Base-by-base conservation (phyloP, 208 protist genomes). In the Willaertia magna region DNA sequence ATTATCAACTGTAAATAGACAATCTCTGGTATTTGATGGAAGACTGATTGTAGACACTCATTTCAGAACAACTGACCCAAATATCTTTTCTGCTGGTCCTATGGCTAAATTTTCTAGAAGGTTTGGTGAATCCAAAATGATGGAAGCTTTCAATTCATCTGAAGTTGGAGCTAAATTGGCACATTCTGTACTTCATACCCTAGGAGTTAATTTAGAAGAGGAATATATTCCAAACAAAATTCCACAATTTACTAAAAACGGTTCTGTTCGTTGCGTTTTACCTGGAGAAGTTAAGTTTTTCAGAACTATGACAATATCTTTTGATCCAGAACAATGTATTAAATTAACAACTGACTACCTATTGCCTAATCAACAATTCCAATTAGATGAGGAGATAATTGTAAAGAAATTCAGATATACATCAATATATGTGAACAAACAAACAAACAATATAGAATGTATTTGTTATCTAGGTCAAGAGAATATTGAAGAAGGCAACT, bases 21-120 rank as follows among this genome's bases (percentile, higher is more conserved):
- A 93, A 43, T 94, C 92, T 67, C 95, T 97, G 79, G 95, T 97
- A 14, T 96, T 97, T 88, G 95, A 97, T 87, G 95, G 95, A 42
- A 93, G 95, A 79, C 92, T 97, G 30, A 96, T 96, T 89, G 93
- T 97, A 6, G 93, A 95, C 82, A 89, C 90, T 16, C 91, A 93
- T 82, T 97, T 96, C 85, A 89, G 91, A 85, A 96, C 95, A 18
- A 95, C 92, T n/a, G 91, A 96, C 85, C 89, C 91, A 12, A 81
- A 86, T 39, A 90, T 97, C 61, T 93, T 94, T 78, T 93, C 95
- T 39, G 94, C 93, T 26, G 95, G 82, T 0, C 82, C 95, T n/a
- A 93, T 97, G 14, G 92, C 95, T 42, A 97, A 96, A 93, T 96
- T 95, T 89, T 95, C 93, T 4, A 93, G 95, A 22, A 91, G 95